phyloP scores from a whole-genome alignment of 129 eudicot genomes.

The Ambrosia trifida region DNA sequence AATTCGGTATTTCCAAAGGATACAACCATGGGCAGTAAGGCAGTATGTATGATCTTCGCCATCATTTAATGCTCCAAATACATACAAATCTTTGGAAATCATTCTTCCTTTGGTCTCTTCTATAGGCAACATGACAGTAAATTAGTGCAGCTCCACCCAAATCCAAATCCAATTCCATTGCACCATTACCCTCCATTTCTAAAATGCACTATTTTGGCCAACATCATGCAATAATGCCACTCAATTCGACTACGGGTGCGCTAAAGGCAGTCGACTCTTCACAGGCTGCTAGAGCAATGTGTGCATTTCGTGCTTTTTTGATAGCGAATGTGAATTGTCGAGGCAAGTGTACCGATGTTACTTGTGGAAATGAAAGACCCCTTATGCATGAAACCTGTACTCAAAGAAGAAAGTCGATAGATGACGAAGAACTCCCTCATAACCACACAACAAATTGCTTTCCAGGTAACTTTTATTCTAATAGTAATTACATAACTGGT shows the following conservation, averaged over 20 bases:
- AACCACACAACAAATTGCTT: slow-evolving; percentile 20
- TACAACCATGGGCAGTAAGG: background rate
- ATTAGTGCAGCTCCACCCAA: slow-evolving; percentile 29
- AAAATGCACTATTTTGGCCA: slow-evolving; percentile 15
- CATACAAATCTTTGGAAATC: slow-evolving; percentile 32
- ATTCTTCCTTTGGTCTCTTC: slow-evolving; percentile 23
- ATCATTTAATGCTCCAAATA: slow-evolving; percentile 32
- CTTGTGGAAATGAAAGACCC: slow-evolving; percentile 16
- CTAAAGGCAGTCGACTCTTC: background rate
- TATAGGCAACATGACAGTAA: slow-evolving; percentile 20
- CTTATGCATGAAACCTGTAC: slow-evolving; percentile 7
- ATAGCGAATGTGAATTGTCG: slow-evolving; percentile 24
- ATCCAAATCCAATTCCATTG: background rate
- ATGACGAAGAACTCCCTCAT: slow-evolving; percentile 21
- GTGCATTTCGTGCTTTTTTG: slow-evolving; percentile 21
- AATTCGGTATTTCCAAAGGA: background rate
- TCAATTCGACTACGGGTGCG: background rate
- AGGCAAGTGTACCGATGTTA: slow-evolving; percentile 39
- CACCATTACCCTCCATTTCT: slow-evolving; percentile 12
- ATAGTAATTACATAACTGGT: background rate
- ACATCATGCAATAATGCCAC: slow-evolving; percentile 9
- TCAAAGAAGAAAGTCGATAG: slow-evolving; percentile 13
- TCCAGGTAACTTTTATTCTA: slow-evolving; percentile 23
- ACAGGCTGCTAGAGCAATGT: slow-evolving; percentile 22
- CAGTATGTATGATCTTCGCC: background rate